phyloP scores from a whole-genome alignment of 2,329 filamentous ascomycete species.

The Talaromyces funiculosus region DNA sequence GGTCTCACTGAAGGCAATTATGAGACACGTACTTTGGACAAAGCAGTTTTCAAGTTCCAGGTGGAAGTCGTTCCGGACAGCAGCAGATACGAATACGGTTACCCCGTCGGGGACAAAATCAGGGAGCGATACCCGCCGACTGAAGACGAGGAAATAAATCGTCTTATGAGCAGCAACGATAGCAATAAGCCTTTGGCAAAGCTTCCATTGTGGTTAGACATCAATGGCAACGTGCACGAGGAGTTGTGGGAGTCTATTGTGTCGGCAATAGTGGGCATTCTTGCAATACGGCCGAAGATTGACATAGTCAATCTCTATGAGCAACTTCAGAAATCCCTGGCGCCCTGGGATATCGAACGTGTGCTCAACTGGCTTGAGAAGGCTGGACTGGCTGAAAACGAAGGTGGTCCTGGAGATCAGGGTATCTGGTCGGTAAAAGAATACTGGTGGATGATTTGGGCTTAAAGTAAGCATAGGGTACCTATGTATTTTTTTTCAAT shows the following conservation, averaged over 20 bases:
- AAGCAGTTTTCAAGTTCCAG: conserved; percentile 37
- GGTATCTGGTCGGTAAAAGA: conserved; percentile 23
- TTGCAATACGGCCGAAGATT: conserved; percentile 39
- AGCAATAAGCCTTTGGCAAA: conserved; percentile 15
- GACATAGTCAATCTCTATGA: conserved; percentile 29
- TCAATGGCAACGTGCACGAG: conserved; percentile 36
- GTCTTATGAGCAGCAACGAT: conserved; percentile 2
- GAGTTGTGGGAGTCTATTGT: conserved; percentile 40
- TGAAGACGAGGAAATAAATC: not conserved
- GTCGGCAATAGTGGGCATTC: conserved; percentile 37
- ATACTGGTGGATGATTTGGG: conserved; percentile 40
- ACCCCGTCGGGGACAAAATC: conserved; percentile 26
- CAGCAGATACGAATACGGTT: conserved; percentile 35
- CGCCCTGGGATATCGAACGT: conserved; percentile 38
- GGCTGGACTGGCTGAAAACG: conserved; percentile 21
- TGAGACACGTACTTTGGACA: conserved; percentile 43
- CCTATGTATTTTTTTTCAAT: not conserved
- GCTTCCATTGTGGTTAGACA: conserved; percentile 46
- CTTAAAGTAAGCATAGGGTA: not conserved
- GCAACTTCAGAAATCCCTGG: conserved; percentile 36
- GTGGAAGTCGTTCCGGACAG: conserved; percentile 35
- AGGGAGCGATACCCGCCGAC: not conserved
- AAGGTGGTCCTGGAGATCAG: conserved; percentile 26
- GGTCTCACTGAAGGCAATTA: conserved; percentile 45
- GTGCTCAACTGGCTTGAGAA: conserved; percentile 38